Percentiles rank a stretch among this genome's conserved stretches.
These are phyloP conservation scores for Pleurozium schreberi DNA, from an alignment of 225 moss, liverwort and hornwort species.

Conservation along the genomic window DNA sequence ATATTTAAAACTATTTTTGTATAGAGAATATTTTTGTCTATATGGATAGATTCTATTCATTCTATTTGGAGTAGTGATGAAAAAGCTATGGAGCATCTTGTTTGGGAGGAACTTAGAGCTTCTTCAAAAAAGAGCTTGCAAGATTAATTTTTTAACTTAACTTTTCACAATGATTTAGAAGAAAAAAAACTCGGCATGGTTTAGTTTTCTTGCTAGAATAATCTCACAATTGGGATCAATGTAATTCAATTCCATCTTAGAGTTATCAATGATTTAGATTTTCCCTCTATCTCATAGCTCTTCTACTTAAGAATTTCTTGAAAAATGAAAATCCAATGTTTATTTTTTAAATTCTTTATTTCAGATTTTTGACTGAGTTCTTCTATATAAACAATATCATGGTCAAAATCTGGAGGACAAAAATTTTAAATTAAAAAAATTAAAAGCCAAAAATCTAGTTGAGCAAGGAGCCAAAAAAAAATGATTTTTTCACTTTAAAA, in stretches of 20 bases:
- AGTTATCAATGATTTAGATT: not conserved
- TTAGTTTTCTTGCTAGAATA: not conserved
- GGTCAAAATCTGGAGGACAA: no score
- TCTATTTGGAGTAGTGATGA: not conserved
- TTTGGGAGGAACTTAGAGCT: not conserved
- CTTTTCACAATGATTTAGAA: not conserved
- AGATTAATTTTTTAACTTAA: not conserved
- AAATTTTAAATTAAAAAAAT: not conserved
- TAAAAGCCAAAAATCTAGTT: not conserved
- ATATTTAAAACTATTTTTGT: no score
- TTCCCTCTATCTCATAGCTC: not conserved
- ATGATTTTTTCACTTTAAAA: not conserved
- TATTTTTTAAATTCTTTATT: not conserved
- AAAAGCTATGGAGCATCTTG: not conserved
- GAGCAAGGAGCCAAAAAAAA: not conserved
- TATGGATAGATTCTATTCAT: not conserved
- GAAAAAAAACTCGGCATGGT: rapidly evolving
- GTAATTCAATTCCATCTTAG: not conserved
- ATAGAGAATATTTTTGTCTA: not conserved
- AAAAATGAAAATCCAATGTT: not conserved
- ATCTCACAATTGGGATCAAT: not conserved
- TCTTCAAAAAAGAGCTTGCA: not conserved
- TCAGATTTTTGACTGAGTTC: not conserved
- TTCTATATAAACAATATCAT: not conserved
- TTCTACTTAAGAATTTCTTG: not conserved